phyloP scores from a whole-genome alignment of 208 protist species.

The Crithidia bombi region DNA sequence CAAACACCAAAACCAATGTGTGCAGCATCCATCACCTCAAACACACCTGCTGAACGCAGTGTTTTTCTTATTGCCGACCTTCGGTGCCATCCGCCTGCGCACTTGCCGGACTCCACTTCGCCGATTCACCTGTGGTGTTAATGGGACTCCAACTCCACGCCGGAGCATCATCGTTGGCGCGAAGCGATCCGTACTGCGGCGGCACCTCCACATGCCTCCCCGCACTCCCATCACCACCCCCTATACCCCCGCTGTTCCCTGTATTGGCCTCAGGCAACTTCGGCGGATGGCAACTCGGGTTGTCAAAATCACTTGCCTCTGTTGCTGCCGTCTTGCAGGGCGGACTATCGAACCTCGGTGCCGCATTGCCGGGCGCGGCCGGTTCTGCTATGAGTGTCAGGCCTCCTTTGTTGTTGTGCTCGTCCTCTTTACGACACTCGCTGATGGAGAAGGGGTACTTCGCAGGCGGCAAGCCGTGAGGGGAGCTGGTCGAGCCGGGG shows the following conservation, averaged over 20 bases:
- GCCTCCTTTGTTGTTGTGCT: not conserved
- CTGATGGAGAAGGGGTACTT: conserved; percentile 7
- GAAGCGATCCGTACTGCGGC: conserved; percentile 3
- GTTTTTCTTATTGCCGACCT: not conserved
- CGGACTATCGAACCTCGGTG: not conserved
- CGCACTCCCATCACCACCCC: not conserved
- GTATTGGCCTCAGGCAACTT: not conserved
- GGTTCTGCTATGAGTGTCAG: conserved; percentile 6
- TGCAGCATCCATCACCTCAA: not conserved
- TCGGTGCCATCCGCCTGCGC: not conserved
- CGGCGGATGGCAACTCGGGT: not conserved
- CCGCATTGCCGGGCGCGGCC: not conserved
- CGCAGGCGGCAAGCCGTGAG: not conserved
- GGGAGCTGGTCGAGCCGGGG: not conserved
- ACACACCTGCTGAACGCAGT: not conserved
- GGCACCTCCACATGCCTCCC: not conserved
- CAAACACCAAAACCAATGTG: not conserved
- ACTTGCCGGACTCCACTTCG: not conserved
- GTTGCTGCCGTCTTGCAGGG: not conserved
- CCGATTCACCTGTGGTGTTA: not conserved
- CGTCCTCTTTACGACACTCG: not conserved
- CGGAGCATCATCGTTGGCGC: not conserved
- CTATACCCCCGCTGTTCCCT: not conserved
- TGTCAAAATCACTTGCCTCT: not conserved
- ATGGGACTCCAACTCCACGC: conserved; percentile 11